These are phyloP conservation scores for Kodamaea laetipori DNA, from an alignment of 805 yeast genomes.

Conservation along the genomic window DNA sequence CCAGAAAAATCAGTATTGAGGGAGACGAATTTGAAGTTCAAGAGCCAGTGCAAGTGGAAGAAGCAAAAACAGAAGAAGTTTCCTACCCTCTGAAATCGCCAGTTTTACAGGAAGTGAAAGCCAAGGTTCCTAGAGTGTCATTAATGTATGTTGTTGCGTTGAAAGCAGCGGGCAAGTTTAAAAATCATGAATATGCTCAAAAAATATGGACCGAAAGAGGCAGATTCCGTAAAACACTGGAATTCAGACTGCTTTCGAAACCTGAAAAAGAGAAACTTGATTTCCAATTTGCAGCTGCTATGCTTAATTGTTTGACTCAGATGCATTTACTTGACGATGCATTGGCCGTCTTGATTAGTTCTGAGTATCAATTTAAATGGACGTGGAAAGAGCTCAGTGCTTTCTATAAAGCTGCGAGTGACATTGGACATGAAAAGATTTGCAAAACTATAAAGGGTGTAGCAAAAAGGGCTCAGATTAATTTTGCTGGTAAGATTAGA, in stretches of 20 bases:
- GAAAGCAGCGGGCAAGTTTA: constrained; percentile 62
- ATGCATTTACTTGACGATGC: constrained; percentile 69
- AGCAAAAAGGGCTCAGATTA: constrained; percentile 37
- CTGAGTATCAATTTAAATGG: constrained; percentile 75
- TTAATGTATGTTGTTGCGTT: constrained; percentile 61
- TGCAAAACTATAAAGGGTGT: constrained; percentile 36
- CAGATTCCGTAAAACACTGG: constrained; percentile 54
- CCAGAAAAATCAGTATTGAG: constrained; percentile 4
- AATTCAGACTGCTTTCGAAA: constrained; percentile 47
- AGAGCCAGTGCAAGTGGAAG: not conserved
- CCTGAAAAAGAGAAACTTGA: constrained; percentile 49
- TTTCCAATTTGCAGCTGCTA: constrained; percentile 68
- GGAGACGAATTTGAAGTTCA: not conserved
- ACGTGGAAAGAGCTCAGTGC: constrained; percentile 40
- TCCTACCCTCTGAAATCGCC: constrained; percentile 3
- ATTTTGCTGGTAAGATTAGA: constrained; percentile 42
- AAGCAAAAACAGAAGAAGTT: not conserved
- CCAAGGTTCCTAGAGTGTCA: constrained; percentile 33
- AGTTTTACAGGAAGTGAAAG: constrained; percentile 12
- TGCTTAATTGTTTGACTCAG: constrained; percentile 61
- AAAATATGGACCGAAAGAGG: constrained; percentile 82
- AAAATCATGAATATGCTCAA: constrained; percentile 60
- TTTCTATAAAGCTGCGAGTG: constrained; percentile 33
- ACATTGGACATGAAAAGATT: constrained; percentile 32
- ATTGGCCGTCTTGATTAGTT: constrained; percentile 61